These are phyloP conservation scores for Oxytropis ochrocephala DNA, from an alignment of 306 rosid genomes.

Conservation along the genomic window DNA sequence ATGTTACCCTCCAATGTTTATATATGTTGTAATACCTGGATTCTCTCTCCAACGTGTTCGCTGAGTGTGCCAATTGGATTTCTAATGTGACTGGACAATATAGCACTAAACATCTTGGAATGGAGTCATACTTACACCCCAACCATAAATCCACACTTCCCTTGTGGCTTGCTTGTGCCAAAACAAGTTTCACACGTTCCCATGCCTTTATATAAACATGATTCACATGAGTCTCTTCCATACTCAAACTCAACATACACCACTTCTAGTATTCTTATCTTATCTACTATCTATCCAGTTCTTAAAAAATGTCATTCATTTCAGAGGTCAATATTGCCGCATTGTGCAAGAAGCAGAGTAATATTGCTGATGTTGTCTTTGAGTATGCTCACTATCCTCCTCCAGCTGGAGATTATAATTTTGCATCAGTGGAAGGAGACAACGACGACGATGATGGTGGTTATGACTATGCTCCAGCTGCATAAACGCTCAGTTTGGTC, in stretches of 20 bases:
- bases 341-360: constrained; percentile 6
- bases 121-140: not conserved
- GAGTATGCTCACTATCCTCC: not conserved
- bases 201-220: not conserved
- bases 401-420: not conserved
- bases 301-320: too few species aligned
- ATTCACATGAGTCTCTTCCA: not conserved
- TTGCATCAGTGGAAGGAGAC: too few species aligned
- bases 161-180: constrained; percentile 16
- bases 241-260: constrained; percentile 1
- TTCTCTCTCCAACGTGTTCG: constrained; percentile 2
- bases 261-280: not conserved
- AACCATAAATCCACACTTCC: constrained; percentile 2
- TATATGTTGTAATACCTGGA: not conserved
- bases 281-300: not conserved
- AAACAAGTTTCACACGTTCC: not conserved
- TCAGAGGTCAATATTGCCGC: too few species aligned
- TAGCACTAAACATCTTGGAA: not conserved
- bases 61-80: constrained; percentile 4
- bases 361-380: not conserved
- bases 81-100: constrained; percentile 11
- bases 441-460: too few species aligned
- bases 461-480: too few species aligned
- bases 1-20: not conserved
- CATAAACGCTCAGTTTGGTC: too few species aligned